phyloP scores from a whole-genome alignment of 2,329 filamentous ascomycete genomes.

The Chaetomiaceae sp. region DNA sequence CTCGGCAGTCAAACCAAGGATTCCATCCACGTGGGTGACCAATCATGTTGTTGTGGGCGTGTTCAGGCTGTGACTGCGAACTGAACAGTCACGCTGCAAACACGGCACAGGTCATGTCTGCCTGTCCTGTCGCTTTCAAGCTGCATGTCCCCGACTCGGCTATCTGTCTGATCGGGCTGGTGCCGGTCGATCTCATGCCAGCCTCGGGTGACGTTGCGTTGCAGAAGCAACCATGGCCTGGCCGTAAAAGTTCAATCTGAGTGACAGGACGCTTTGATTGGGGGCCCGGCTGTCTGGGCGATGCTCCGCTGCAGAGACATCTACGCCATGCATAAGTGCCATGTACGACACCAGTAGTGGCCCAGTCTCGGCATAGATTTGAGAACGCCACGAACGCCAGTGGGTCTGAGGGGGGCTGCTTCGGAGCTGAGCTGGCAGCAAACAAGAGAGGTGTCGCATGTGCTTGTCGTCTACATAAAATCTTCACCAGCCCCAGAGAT shows the following conservation, averaged over 20 bases:
- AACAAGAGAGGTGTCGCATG: slow-evolving; percentile 9
- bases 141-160: background rate
- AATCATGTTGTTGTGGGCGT: slow-evolving; percentile 1
- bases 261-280: background rate
- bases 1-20: slow-evolving; percentile 6
- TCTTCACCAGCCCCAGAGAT: background rate
- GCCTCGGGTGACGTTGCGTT: slow-evolving; percentile 1
- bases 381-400: background rate
- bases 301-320: slow-evolving; percentile 4
- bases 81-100: background rate
- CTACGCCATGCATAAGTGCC: background rate
- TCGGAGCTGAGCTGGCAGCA: background rate
- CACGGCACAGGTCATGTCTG: background rate
- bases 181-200: slow-evolving; percentile 1
- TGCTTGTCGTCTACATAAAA: background rate
- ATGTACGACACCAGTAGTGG: background rate
- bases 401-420: background rate
- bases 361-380: background rate
- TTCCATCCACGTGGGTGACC: slow-evolving; percentile 4
- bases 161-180: slow-evolving; percentile 8
- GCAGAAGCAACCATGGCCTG: background rate
- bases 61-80: background rate
- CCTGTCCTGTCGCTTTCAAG: background rate
- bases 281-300: background rate
- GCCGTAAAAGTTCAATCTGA: background rate